These are phyloP conservation scores for Colletotrichum magnum DNA, from an alignment of 2,329 filamentous ascomycete species.

Conservation along the genomic window DNA sequence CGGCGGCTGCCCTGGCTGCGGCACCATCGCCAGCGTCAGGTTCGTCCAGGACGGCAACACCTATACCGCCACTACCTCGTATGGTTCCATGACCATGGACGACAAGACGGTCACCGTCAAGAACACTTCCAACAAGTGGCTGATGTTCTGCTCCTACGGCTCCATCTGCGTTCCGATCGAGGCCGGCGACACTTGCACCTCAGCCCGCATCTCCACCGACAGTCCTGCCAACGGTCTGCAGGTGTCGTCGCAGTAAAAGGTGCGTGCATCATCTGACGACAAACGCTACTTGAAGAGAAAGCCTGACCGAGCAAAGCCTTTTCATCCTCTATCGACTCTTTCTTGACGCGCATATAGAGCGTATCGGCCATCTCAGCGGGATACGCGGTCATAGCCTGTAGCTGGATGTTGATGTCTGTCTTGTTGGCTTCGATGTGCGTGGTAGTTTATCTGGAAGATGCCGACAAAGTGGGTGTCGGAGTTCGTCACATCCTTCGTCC, in stretches of 20 bases:
- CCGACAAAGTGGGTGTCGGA: neutral
- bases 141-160: constrained; percentile 22
- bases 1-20: constrained; percentile 19
- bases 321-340: too few species aligned
- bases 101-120: constrained; percentile 19
- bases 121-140: constrained; percentile 30
- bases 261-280: neutral
- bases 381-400: too few species aligned
- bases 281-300: neutral
- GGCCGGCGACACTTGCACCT: constrained; percentile 21
- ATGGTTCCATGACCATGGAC: constrained; percentile 21
- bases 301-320: too few species aligned
- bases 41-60: constrained; percentile 15
- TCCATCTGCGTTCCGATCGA: constrained; percentile 12
- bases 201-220: constrained; percentile 19
- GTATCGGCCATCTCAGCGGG: too few species aligned
- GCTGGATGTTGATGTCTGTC: too few species aligned
- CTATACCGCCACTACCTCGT: constrained; percentile 11
- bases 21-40: constrained; percentile 2
- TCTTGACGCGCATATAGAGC: too few species aligned
- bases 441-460: too few species aligned
- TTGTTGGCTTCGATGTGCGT: too few species aligned
- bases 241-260: constrained; percentile 15
- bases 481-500: neutral
- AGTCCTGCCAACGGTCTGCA: constrained; percentile 4